Evolutionary conservation across 345 rosid genomes (phyloP).

Genomic region (Passiflora organensis): DNA sequence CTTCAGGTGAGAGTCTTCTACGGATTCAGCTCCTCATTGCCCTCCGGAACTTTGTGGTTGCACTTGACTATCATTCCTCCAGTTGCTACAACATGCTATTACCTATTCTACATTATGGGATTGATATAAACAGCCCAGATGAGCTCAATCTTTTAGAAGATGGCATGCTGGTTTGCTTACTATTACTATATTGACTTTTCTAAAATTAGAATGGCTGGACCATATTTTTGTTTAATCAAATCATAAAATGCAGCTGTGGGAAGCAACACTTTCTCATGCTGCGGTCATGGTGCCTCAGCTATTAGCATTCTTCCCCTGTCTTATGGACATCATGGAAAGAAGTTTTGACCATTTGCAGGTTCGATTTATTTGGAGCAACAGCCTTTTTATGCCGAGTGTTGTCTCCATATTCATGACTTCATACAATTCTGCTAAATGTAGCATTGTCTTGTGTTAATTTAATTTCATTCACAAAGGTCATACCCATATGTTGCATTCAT

Average conservation of each 20-base stretch:
- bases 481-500: too few relatives aligned
- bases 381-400: background rate
- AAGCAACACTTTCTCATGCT: conserved; percentile 81
- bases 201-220: background rate
- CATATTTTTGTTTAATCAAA: background rate
- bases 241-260: conserved; percentile 77
- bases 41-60: conserved; percentile 77
- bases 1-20: conserved; percentile 91
- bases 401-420: background rate
- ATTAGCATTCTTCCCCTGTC: conserved; percentile 64
- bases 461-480: too few relatives aligned
- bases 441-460: background rate
- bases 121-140: conserved; percentile 82
- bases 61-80: conserved; percentile 85
- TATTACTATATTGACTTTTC: background rate
- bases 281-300: conserved; percentile 89
- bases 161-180: conserved; percentile 70
- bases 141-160: conserved; percentile 93
- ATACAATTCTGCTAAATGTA: background rate
- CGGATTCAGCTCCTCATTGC: conserved; percentile 98
- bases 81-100: conserved; percentile 65
- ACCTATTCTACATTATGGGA: conserved; percentile 83
- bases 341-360: conserved; percentile 96
- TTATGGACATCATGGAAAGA: conserved; percentile 77
- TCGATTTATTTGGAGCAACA: conserved; percentile 7